Conservation (phyloP, 306 rosid species). For the Crotalaria pallida region DNA sequence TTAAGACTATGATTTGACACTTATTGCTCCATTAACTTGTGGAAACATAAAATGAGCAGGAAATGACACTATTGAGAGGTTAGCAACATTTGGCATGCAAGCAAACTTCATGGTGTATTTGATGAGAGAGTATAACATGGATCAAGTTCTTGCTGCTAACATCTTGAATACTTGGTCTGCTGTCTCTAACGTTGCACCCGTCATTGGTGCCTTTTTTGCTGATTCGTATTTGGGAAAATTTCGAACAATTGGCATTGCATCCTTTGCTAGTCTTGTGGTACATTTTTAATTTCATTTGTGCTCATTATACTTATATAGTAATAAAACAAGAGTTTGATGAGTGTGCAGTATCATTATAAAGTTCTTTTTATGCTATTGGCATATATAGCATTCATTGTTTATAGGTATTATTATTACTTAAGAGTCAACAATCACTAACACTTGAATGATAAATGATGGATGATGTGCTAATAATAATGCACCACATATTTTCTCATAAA, state of each 20-base stretch:
- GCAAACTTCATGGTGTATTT: conserved; percentile 45
- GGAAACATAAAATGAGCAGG: conserved; percentile 23
- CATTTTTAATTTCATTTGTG: background rate
- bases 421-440: too few relatives aligned
- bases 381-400: too few relatives aligned
- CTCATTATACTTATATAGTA: too few relatives aligned
- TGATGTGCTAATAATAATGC: too few relatives aligned
- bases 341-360: too few relatives aligned
- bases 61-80: conserved; percentile 48
- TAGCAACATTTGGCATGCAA: conserved; percentile 42
- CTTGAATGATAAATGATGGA: too few relatives aligned
- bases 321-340: too few relatives aligned
- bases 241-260: conserved; percentile 29
- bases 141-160: conserved; percentile 44
- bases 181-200: conserved; percentile 23
- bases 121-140: conserved; percentile 43
- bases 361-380: too few relatives aligned
- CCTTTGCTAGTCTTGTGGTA: conserved; percentile 39
- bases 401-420: too few relatives aligned
- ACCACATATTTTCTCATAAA: too few relatives aligned
- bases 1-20: too few relatives aligned
- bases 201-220: conserved; percentile 42
- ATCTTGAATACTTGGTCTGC: conserved; percentile 37
- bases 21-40: background rate
- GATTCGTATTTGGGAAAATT: conserved; percentile 44